Base-by-base conservation (phyloP, 371 early-diverging fungal genomes). In the Chytridiales sp. region DNA sequence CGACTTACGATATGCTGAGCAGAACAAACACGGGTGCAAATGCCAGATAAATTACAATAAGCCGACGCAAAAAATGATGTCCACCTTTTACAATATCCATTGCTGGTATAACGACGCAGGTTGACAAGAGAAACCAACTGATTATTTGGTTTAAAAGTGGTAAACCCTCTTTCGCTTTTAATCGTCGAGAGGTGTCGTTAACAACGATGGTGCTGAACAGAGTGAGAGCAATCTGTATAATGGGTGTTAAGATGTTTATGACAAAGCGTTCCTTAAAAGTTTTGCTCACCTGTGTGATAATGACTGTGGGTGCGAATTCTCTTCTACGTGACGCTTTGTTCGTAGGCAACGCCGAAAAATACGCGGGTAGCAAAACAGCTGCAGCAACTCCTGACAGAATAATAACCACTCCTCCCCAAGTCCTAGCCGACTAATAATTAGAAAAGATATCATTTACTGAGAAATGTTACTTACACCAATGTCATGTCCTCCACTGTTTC, bases 1-100 rank as follows among this genome's bases (percentile, higher is more conserved):
- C 15, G 31, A 62, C 73, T 59, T 81, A 86, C 44, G 94, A 92
- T 4, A 91, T 83, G 56, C 89, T 89, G n/a, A 96, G 77, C 44
- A 94, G 68, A 21, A 89, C 79, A 70, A 92, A 92, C n/a, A 87
- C 76, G 17, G 94, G 89, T 3, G 90, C 89, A 79, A 94, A 94
- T 4, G 93, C 82, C 41, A 93, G 74, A 57, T 86, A 93, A 42
- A 96, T 87, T 11, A 83, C 76, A 4, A 87, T 75, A 38, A 96
- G 77, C 13, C 94, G 85, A 35, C 87, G 73, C 35, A 91, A 66
- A 57, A 82, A 93, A 64, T 93, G 90, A 53, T 90, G 88, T 27
- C 69, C 81, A 49, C 49, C 51, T 29, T 56, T 56, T 1, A 64
- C 64, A 17, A 46, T 47, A 42, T 76, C 76, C 32, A 72, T 9